Evolutionary conservation across 208 protist species (phyloP).

Genomic region (Leishmania braziliensis): DNA sequence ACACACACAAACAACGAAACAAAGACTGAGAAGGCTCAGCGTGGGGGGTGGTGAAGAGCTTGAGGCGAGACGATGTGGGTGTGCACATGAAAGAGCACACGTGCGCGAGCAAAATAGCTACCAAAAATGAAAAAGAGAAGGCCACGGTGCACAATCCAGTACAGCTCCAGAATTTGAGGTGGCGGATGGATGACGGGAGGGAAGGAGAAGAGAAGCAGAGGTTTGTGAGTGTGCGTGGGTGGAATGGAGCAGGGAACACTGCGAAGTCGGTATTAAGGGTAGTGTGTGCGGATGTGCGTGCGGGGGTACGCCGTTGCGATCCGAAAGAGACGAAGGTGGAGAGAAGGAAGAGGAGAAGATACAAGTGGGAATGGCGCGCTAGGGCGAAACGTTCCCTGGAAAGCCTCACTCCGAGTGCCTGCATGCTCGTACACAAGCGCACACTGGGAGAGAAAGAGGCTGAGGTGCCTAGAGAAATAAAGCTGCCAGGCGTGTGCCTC

Average conservation of each 20-base stretch:
- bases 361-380: neutral
- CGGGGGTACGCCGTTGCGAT: neutral
- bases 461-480: neutral
- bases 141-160: neutral
- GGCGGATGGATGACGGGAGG: neutral
- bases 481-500: neutral
- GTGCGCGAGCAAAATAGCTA: no score
- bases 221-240: no score
- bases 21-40: neutral
- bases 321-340: neutral
- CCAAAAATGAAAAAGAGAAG: no score
- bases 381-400: neutral
- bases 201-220: no score
- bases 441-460: neutral
- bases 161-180: neutral
- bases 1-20: neutral
- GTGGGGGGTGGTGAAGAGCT: no score
- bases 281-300: neutral
- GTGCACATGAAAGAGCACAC: no score
- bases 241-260: neutral
- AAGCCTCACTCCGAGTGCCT: neutral
- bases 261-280: neutral
- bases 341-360: neutral
- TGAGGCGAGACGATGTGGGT: no score
- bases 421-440: neutral